Evolutionary conservation across 164 flowering plant species (phyloP), one percentile per base, ranked within the genome.

Genomic region (Kalanchoe fedtschenkoi): DNA sequence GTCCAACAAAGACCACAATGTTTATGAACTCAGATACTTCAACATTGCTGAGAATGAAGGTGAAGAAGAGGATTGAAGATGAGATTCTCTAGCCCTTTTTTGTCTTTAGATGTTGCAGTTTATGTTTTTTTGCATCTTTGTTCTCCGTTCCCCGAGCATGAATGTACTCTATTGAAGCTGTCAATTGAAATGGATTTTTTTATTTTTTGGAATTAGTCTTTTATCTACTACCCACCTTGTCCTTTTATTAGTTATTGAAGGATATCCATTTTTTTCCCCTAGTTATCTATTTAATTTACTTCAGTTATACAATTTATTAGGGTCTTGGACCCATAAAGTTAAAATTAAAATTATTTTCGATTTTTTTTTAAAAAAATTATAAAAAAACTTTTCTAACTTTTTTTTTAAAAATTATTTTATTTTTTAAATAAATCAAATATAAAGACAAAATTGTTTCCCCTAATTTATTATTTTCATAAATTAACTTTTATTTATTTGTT

Each of bases 41-140:
- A 81, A 85, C 72, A 83, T 83, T 72, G 87, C 88, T 26, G 86
- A 83, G 68, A 83, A 85, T 47, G 88, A 83, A 74, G 86, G 73
- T 2, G 85, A 82, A 72, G 87, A 85, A 58, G 87, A 82, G 66
- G 84, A 81, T 47, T 83, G 30, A 72, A 53, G 60, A 38, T 43
- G 6, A 26, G 34, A 26, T 37, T 15, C 16, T 35, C 34, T 56
- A 61, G 47, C 51, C 24, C 15, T 26, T 10, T 28, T 24, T n/a
- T 28, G 9, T 11, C 28, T 51, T 51, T 47, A 4, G 22, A 44
- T 10, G n/a, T 19, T 33, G 19, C n/a, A 19, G 21, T 4, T 39
- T 28, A 38, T 3, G 11, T 53, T 64, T 28, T 64, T 44, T 43
- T 26, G 3, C 37, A 55, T 28, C 34, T 22, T 22, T 38, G 26